Conservation (phyloP, 768 basidiomycete species). For the Suillus discolor region DNA sequence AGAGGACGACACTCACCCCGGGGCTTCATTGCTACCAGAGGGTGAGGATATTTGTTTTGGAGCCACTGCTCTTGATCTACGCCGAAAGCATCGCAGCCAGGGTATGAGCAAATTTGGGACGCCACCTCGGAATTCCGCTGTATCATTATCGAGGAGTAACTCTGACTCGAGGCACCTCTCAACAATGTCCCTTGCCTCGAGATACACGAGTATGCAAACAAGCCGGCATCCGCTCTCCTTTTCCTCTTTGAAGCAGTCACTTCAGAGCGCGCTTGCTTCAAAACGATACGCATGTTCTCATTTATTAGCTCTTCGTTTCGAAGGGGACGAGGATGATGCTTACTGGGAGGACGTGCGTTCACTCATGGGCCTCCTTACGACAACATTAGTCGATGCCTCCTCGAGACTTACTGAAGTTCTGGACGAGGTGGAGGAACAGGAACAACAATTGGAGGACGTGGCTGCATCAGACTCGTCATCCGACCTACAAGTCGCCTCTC, state of each 20-base stretch:
- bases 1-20: constrained; percentile 36
- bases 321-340: constrained; percentile 67
- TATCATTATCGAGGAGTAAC: constrained; percentile 17
- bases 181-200: constrained; percentile 51
- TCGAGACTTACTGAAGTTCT: constrained; percentile 64
- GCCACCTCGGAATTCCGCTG: constrained; percentile 23
- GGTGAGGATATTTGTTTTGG: constrained; percentile 52
- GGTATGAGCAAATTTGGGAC: constrained; percentile 54
- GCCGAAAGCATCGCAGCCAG: constrained; percentile 50
- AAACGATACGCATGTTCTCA: constrained; percentile 82
- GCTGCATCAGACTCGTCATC: constrained; percentile 36
- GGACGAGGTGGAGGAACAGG: constrained; percentile 55
- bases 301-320: constrained; percentile 76
- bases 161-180: constrained; percentile 24
- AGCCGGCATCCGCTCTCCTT: constrained; percentile 68
- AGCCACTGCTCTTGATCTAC: constrained; percentile 60
- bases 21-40: constrained; percentile 20
- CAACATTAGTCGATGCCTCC: constrained; percentile 65
- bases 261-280: constrained; percentile 69
- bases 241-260: constrained; percentile 57
- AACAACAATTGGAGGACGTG: constrained; percentile 46
- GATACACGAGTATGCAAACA: constrained; percentile 63
- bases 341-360: constrained; percentile 88
- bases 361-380: constrained; percentile 70
- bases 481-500: constrained; percentile 17